Evolutionary conservation across 2,329 filamentous ascomycete species (phyloP).

Genomic region (Coniella vitis): DNA sequence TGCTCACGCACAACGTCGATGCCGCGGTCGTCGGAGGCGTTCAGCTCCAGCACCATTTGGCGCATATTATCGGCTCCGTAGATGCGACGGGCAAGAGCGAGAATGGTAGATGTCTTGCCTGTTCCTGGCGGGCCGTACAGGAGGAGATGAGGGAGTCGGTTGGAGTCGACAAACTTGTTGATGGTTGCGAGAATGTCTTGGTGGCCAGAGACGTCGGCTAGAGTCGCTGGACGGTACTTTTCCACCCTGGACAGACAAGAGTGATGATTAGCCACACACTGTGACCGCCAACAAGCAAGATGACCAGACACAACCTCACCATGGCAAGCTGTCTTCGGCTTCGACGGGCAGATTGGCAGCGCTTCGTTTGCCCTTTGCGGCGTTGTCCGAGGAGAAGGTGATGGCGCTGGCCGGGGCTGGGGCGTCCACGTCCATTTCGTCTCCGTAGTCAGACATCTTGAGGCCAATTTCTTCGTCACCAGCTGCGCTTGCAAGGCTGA

Average conservation of each 20-base stretch:
- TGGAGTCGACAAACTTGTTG: slow-evolving; percentile 93
- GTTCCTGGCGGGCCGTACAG: slow-evolving; percentile 96
- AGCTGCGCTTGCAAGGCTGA: no score
- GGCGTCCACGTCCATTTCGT: slow-evolving; percentile 56
- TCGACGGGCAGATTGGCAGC: slow-evolving; percentile 90
- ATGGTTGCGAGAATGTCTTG: slow-evolving; percentile 96
- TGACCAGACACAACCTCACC: slow-evolving; percentile 43
- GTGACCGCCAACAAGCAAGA: slow-evolving; percentile 15
- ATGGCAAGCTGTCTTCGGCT: slow-evolving; percentile 88
- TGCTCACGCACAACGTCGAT: slow-evolving; percentile 98
- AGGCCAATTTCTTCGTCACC: neutral
- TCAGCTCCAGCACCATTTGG: slow-evolving; percentile 97
- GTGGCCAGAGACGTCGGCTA: slow-evolving; percentile 91
- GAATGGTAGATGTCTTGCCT: slow-evolving; percentile 93
- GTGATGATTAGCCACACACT: neutral
- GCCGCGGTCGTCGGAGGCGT: slow-evolving; percentile 92
- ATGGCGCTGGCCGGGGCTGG: slow-evolving; percentile 41
- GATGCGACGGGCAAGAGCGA: slow-evolving; percentile 86
- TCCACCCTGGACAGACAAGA: slow-evolving; percentile 62
- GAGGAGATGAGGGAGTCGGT: slow-evolving; percentile 88
- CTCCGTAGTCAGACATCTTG: slow-evolving; percentile 53
- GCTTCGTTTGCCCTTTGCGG: slow-evolving; percentile 80
- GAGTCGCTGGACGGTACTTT: slow-evolving; percentile 85
- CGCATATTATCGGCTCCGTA: slow-evolving; percentile 89
- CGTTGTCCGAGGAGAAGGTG: slow-evolving; percentile 67